Base-by-base conservation (phyloP, 768 basidiomycete genomes). In the Hygrocybe punicea region DNA sequence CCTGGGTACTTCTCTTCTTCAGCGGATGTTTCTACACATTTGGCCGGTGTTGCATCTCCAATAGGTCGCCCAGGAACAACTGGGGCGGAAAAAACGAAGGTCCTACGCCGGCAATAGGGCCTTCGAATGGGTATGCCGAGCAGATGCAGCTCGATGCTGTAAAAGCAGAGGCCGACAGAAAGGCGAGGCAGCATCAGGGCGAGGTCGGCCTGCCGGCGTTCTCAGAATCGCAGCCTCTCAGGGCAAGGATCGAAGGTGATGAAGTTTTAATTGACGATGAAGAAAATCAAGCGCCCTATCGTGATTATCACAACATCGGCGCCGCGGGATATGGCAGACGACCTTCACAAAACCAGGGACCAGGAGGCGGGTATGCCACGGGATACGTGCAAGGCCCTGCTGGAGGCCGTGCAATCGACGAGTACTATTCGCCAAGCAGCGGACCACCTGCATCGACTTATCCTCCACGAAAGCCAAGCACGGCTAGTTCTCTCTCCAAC, bases 1-100 rank as follows among this genome's bases (percentile, higher is more conserved):
- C 92, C 1, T 93, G 89, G 82, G 23, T 95, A 16, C 76, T 94
- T 17, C 78, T 98, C 42, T 92, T 94, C 80, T 88, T 97, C 71
- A 87, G 89, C 45, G 91, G 93, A 11, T 96, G 93, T 69, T 86
- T 93, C 76, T 96, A 84, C 66, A 81, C 86, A 2, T 64, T 93
- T 39, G 94, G 95, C 14, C 80, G 89, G 57, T 94, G 93, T 62
- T 96, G 93, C 66, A 80, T 93, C n/a, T 76, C 74, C 34, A 81
- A 81, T 25, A 81, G 84, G 50, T 54, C 66, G 40, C 75, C 74
- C 11, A 71, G 74, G 24, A 67, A 70, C 29, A 71, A 76, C 34
- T 75, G 75, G 63, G 73, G 75, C 48, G 73, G 65, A 14, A 71
- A 69, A 23, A 69, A 68, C 19, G 69, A 75, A 44, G 71, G 69